phyloP scores from a whole-genome alignment of 768 basidiomycete genomes.

The Pisolithus tinctorius region DNA sequence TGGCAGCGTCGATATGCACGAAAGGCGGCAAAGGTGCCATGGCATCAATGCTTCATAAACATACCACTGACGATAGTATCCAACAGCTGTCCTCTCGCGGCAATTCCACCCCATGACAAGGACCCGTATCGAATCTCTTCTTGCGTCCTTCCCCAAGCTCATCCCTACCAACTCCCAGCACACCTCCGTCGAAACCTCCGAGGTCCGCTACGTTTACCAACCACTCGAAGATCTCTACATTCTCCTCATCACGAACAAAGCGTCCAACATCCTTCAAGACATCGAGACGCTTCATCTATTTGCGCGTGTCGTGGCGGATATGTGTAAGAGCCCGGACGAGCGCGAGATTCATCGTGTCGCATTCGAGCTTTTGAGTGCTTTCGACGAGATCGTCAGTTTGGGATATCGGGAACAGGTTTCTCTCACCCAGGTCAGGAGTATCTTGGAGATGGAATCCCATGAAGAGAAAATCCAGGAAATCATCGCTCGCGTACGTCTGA shows the following conservation, averaged over 20 bases:
- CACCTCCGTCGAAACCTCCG: conserved; percentile 91
- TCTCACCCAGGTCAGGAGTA: conserved; percentile 70
- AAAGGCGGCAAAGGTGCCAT: conserved; percentile 83
- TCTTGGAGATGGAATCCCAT: conserved; percentile 86
- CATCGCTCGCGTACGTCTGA: conserved; percentile 69
- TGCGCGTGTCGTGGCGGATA: conserved; percentile 87
- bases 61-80: neutral
- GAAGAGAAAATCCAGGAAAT: conserved; percentile 97
- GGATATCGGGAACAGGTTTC: conserved; percentile 80
- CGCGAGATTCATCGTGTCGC: conserved; percentile 85
- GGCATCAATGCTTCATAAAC: neutral
- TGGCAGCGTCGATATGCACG: conserved; percentile 92
- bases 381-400: conserved; percentile 92
- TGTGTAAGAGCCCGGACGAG: conserved; percentile 83
- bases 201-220: conserved; percentile 96
- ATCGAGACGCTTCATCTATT: conserved; percentile 95
- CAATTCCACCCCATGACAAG: conserved; percentile 93
- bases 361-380: conserved; percentile 90
- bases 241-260: conserved; percentile 95
- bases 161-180: conserved; percentile 94
- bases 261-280: conserved; percentile 97
- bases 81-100: conserved; percentile 84
- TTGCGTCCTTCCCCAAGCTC: conserved; percentile 95
- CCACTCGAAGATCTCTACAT: conserved; percentile 96
- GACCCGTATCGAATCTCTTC: conserved; percentile 88